Evolutionary conservation across 306 rosid genomes (phyloP).

Genomic region (Acacia crassicarpa): DNA sequence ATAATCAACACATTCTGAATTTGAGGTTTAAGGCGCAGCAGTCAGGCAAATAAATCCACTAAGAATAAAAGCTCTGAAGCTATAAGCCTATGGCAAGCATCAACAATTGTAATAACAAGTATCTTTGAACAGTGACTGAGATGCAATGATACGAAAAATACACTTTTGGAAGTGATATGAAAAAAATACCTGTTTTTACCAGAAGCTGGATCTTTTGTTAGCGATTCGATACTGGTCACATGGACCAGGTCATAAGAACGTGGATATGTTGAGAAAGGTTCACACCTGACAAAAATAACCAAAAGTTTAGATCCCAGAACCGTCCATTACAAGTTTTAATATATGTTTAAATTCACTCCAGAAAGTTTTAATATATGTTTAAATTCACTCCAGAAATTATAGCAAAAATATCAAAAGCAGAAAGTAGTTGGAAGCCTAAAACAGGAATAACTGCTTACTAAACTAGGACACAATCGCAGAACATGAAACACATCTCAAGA

Average conservation of each 20-base stretch:
- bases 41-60: not conserved
- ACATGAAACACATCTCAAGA: not conserved
- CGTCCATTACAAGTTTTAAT: slow-evolving; percentile 10
- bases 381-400: not conserved
- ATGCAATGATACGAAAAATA: not conserved
- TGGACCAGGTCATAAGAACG: slow-evolving; percentile 92
- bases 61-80: not conserved
- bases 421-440: not conserved
- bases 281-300: slow-evolving; percentile 70
- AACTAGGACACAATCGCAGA: not conserved
- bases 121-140: not conserved
- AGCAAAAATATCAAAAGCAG: not conserved
- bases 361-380: not conserved
- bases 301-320: slow-evolving; percentile 35
- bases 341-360: slow-evolving; percentile 1
- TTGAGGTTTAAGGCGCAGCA: not conserved
- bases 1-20: not conserved
- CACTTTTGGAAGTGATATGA: not conserved
- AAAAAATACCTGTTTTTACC: slow-evolving; percentile 66
- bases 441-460: not conserved
- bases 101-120: not conserved
- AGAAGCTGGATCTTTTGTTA: slow-evolving; percentile 62
- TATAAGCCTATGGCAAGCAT: not conserved
- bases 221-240: slow-evolving; percentile 75
- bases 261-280: slow-evolving; percentile 96